Conservation (phyloP, 2,329 filamentous ascomycete species). For the Aspergillus alliaceus region DNA sequence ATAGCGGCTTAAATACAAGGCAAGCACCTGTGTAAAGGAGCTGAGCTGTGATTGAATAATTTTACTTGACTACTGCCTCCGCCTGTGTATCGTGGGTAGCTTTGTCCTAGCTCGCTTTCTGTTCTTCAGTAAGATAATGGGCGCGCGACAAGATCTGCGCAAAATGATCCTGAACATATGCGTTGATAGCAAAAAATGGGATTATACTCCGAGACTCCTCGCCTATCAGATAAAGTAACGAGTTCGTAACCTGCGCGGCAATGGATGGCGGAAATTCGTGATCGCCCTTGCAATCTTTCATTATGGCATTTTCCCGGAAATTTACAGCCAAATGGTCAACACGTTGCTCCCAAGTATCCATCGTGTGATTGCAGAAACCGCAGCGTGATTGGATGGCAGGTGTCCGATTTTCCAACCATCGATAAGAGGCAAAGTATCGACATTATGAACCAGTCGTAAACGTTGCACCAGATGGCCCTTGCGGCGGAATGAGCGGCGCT, state of each 20-base stretch:
- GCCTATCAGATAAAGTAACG: constrained; percentile 21
- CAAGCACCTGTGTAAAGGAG: constrained; percentile 17
- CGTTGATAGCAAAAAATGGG: constrained; percentile 21
- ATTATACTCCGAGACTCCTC: constrained; percentile 18
- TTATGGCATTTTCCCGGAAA: constrained; percentile 51
- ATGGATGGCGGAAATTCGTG: constrained; percentile 40
- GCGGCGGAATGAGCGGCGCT: constrained; percentile 51
- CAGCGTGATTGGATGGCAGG: constrained; percentile 49
- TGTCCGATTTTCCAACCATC: constrained; percentile 29
- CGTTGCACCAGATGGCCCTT: constrained; percentile 58
- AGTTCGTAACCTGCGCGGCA: constrained; percentile 15
- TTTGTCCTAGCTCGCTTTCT: not conserved
- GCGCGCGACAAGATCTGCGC: constrained; percentile 19
- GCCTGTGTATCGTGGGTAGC: not conserved
- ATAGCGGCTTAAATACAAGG: constrained; percentile 18
- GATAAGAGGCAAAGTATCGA: constrained; percentile 32
- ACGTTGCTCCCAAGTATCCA: constrained; percentile 52
- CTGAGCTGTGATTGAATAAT: constrained; percentile 1
- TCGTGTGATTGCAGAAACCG: constrained; percentile 51
- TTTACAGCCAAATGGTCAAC: constrained; percentile 53
- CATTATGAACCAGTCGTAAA: constrained; percentile 50
- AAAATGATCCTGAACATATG: constrained; percentile 16
- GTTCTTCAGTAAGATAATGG: not conserved
- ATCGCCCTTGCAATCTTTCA: constrained; percentile 56
- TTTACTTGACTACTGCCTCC: not conserved